A percentile compares a stretch with the other conserved stretches of the same genome.
phyloP scores from a whole-genome alignment of 192 early-diverging fungal genomes.

The Diversispora eburnea region DNA sequence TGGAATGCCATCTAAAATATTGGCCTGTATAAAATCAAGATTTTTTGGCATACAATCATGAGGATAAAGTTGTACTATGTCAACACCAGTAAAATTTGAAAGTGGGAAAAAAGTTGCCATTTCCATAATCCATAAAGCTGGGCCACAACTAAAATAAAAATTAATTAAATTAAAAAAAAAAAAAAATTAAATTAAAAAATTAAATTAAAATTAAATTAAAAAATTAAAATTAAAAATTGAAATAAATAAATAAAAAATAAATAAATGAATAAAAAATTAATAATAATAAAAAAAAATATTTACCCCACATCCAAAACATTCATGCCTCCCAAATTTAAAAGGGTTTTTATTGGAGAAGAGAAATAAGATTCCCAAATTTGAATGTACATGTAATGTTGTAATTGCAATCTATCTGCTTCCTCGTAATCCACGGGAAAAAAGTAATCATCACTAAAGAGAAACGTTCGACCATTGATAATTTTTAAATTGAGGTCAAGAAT shows the following conservation, averaged over 20 bases:
- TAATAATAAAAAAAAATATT: no score
- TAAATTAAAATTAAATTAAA: no score
- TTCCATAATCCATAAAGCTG: not conserved
- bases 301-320: conserved; percentile 1
- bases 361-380: conserved; percentile 8
- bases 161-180: no score
- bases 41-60: not conserved
- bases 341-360: not conserved
- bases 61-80: not conserved
- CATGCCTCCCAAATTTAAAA: not conserved
- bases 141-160: not conserved
- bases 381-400: not conserved
- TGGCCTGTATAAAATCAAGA: not conserved
- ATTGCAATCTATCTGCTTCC: conserved; percentile 7
- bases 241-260: no score
- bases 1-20: not conserved
- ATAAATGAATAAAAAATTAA: no score
- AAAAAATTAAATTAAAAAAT: no score
- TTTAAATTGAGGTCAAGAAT: no score
- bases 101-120: conserved; percentile 1
- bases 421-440: not conserved
- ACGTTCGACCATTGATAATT: no score
- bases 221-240: no score
- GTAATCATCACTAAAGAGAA: not conserved
- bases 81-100: conserved; percentile 6